A percentile compares a stretch with the other conserved stretches of the same genome.
phyloP scores from a whole-genome alignment of 352 stramenopile species.

The Pythium grandisporangium region DNA sequence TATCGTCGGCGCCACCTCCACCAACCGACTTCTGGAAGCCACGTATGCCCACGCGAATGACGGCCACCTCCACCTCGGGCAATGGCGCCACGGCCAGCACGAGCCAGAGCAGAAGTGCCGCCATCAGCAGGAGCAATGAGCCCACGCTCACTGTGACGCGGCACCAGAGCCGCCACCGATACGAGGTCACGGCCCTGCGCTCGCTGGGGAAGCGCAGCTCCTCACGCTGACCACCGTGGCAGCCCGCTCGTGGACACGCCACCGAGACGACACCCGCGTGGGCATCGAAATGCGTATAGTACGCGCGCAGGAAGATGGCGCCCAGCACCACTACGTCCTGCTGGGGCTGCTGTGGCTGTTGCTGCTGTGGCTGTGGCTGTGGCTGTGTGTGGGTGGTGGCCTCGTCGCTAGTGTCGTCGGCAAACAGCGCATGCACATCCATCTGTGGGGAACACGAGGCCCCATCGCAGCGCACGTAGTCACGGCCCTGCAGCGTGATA shows the following conservation, averaged over 20 bases:
- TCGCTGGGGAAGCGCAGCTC: slow-evolving; percentile 9
- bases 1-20: too few relatives aligned
- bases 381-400: slow-evolving; percentile 5
- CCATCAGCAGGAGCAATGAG: slow-evolving; percentile 21
- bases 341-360: too few relatives aligned
- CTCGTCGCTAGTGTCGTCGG: slow-evolving; percentile 5
- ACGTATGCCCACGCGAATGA: too few relatives aligned
- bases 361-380: too few relatives aligned
- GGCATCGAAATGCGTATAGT: slow-evolving; percentile 60
- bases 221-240: slow-evolving; percentile 1
- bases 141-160: slow-evolving; percentile 22
- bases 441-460: slow-evolving; percentile 40
- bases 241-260: slow-evolving; percentile 36
- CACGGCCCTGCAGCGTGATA: slow-evolving; percentile 36
- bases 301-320: slow-evolving; percentile 54
- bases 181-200: not conserved
- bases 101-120: slow-evolving; percentile 23
- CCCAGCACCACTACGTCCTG: slow-evolving; percentile 45
- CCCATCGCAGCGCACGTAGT: slow-evolving; percentile 62
- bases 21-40: too few relatives aligned
- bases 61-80: too few relatives aligned
- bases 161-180: slow-evolving; percentile 23
- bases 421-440: slow-evolving; percentile 33
- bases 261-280: slow-evolving; percentile 26
- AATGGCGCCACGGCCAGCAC: too few relatives aligned